These are phyloP conservation scores for Teratosphaeria nubilosa DNA, from an alignment of 2,329 filamentous ascomycete species.

Conservation along the genomic window DNA sequence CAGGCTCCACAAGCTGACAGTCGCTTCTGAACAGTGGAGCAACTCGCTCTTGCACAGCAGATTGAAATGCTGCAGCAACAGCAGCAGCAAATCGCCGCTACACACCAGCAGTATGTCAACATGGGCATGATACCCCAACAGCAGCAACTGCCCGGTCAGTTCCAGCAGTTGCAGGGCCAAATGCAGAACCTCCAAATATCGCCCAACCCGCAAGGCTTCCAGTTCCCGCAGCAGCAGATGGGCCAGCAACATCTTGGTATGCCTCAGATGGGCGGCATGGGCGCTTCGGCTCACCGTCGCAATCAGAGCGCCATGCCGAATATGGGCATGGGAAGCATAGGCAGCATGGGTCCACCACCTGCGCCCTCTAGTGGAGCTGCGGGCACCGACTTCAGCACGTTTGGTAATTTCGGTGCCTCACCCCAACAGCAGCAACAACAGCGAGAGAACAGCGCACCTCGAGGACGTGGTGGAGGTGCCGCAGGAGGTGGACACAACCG, in stretches of 20 bases:
- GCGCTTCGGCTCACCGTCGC: conserved; percentile 80
- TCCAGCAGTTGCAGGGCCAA: conserved; percentile 68
- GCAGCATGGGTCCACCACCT: conserved; percentile 63
- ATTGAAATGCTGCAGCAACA: conserved; percentile 96
- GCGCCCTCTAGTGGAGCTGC: conserved; percentile 83
- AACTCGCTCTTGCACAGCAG: conserved; percentile 94
- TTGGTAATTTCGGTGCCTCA: conserved; percentile 39
- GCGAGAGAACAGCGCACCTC: conserved; percentile 56
- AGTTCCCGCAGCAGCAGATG: conserved; percentile 69
- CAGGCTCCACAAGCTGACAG: conserved; percentile 20
- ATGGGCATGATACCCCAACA: conserved; percentile 88
- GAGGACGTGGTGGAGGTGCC: conserved; percentile 56
- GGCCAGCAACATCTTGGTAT: conserved; percentile 52
- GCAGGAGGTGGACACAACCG: conserved; percentile 73
- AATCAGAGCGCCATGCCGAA: conserved; percentile 95
- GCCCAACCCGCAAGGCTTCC: conserved; percentile 57
- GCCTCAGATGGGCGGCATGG: conserved; percentile 59
- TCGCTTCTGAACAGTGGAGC: conserved; percentile 60
- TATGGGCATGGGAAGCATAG: conserved; percentile 57
- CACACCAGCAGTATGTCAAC: conserved; percentile 94
- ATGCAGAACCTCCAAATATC: conserved; percentile 71
- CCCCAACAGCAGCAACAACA: conserved; percentile 51
- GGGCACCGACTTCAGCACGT: conserved; percentile 63
- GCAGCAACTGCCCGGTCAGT: conserved; percentile 66
- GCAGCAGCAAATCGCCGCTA: conserved; percentile 93